Conservation (phyloP, 371 early-diverging fungal genomes). For the Umbelopsis sp. region DNA sequence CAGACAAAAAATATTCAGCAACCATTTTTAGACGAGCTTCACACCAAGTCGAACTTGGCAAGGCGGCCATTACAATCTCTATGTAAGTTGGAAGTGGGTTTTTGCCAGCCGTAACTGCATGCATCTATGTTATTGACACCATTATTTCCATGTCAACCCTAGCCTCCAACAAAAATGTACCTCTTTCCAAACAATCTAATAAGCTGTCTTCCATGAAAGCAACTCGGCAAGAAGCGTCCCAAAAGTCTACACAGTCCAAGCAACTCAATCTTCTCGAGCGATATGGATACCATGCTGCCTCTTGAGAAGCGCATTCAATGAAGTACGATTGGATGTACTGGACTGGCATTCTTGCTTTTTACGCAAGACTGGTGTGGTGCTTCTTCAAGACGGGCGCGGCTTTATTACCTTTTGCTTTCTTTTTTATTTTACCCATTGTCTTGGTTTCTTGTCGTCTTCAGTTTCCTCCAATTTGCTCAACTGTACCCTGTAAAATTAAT, state of each 20-base stretch:
- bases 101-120: too few relatives aligned
- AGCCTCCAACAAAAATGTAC: neutral
- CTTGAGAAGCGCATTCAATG: neutral
- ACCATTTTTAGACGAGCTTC: conserved; percentile 1
- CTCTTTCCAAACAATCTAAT: neutral
- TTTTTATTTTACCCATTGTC: too few relatives aligned
- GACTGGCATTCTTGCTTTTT: neutral
- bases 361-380: too few relatives aligned
- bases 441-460: too few relatives aligned
- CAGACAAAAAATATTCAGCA: neutral
- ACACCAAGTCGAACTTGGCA: neutral
- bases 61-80: conserved; percentile 9
- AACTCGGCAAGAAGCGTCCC: neutral
- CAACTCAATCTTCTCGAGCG: conserved; percentile 6
- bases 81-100: neutral
- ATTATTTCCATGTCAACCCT: neutral
- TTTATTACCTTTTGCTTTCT: too few relatives aligned
- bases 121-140: neutral
- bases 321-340: neutral
- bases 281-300: conserved; percentile 1
- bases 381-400: neutral
- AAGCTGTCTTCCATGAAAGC: neutral
- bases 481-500: neutral
- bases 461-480: neutral
- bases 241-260: neutral